phyloP scores from a whole-genome alignment of 306 rosid species.

The Sicyos baderoa region DNA sequence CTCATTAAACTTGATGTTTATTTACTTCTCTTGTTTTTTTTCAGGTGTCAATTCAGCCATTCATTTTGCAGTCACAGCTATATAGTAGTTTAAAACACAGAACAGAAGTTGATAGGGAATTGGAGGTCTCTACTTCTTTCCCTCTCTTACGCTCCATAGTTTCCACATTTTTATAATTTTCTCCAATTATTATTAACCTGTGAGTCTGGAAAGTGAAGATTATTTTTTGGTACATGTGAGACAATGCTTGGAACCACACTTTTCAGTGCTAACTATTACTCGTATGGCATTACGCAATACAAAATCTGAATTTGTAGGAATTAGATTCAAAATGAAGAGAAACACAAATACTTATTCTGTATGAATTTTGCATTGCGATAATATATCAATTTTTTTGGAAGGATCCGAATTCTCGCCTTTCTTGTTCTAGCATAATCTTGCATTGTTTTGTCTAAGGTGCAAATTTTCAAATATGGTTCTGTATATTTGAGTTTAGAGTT shows the following conservation, averaged over 20 bases:
- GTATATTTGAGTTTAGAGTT: not conserved
- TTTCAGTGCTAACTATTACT: not conserved
- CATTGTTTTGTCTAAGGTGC: not conserved
- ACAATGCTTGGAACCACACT: not conserved
- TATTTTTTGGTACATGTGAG: slow-evolving; percentile 5
- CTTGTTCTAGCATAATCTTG: not conserved
- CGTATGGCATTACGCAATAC: not conserved
- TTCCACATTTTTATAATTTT: not conserved
- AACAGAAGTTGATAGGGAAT: slow-evolving; percentile 80
- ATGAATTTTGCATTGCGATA: not conserved
- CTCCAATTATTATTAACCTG: not conserved
- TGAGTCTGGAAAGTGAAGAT: not conserved
- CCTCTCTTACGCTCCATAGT: not conserved
- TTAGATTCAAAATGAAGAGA: not conserved
- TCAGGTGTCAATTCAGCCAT: slow-evolving; percentile 66
- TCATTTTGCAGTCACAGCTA: slow-evolving; percentile 75
- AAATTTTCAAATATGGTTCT: not conserved
- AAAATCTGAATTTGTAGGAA: not conserved
- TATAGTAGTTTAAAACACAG: slow-evolving; percentile 84
- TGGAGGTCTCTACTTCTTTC: slow-evolving; percentile 49
- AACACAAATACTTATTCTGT: not conserved
- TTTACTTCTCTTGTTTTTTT: slow-evolving; percentile 19
- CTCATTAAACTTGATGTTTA: not conserved
- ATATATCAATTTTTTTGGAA: not conserved
- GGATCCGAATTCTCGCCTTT: not conserved